Evolutionary conservation across 2,329 filamentous ascomycete genomes (phyloP), one percentile per base, ranked within the genome.

Genomic region (Aspergillaceae sp.): DNA sequence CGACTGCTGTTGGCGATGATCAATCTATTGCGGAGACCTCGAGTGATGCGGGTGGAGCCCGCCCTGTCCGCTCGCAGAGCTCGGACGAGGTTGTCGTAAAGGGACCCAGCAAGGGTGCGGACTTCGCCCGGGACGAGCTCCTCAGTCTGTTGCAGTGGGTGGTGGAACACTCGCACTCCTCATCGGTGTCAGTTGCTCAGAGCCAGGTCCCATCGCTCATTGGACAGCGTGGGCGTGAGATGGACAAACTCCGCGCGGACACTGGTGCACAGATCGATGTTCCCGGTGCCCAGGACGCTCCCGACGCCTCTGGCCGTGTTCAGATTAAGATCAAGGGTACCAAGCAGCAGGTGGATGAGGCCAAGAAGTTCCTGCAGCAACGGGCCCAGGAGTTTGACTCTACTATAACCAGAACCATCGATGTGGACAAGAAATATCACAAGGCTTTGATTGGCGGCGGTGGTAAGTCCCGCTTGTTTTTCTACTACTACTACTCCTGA

Each of bases 381-480:
- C 89, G 90, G 71, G 84, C 86, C 45, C 84, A 83, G 50, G 76
- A 89, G 19, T 96, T 96, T 56, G 89, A 97, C 59, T 83, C 92
- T 54, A 95, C 87, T n/a, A 77, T 96, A 43, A 80, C 83, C 10
- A 83, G 84, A 71, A 88, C 82, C 8, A 74, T 98, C 42, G 86
- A 94, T 32, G 82, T 98, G n/a, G 90, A 97, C 56, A 87, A 88
- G 73, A 95, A 94, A 74, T 82, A 92, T 68, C 92, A 98, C 72
- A 67, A 67, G 69, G 80, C 84, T 45, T 75, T 98, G 53, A 98
- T 98, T 67, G 92, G 92, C 51, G 75, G 83, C 54, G 86, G 86
- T 63, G 92, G 89, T 90, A 77, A 72, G 86, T 73, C 58, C 38
- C 41, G 34, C 4, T 33, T 8, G n/a, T 29, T 29, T 34, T 11